Evolutionary conservation across 1,139 yeast genomes (phyloP), one percentile per base, ranked within the genome.

Genomic region (Candida tunisiensis): DNA sequence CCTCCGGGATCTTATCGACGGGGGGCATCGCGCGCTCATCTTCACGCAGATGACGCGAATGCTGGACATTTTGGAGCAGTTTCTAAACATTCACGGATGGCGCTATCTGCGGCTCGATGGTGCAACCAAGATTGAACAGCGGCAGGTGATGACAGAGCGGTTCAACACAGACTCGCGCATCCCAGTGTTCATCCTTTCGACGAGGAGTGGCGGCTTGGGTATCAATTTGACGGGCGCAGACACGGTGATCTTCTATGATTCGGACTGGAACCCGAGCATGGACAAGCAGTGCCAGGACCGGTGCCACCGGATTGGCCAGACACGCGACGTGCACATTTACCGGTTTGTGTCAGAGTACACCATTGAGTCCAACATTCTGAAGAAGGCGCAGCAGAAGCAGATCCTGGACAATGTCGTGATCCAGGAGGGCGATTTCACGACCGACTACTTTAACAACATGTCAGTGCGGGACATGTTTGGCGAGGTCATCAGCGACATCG

Each of bases 211-310:
- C 48, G 99, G 99, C 20, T 62, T 91, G 38, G 99, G 99, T 47
- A 91, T 91, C 48, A 91, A 91, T 45, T 59, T 91, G 42, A 88
- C 98, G 0, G 99, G 98, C 42, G 99, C 99, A 0, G 98, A 91
- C 45, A 88, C 98, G 0, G 99, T 91, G 25, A 83, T 91, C n/a
- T 91, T 91, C 51, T 91, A 91, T 49, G 99, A 91, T 52, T 83
- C 95, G 2, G 99, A 91, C 55, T 91, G 99, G 99, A 91, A 91
- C 48, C 99, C 99, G 2, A 93, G 96, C 2, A 91, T 91, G 96
- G 99, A 91, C 52, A 82, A 83, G 47, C 99, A 91, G 52, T 91
- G 98, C 57, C 98, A 91, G 52, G 99, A 91, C 55, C 73, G 99
- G 50, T 88, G 98, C 56, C 99, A 91, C 52, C 75, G 99, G 60